Conservation (phyloP, 495 filamentous ascomycete species). For the Durotheca rogersii region DNA sequence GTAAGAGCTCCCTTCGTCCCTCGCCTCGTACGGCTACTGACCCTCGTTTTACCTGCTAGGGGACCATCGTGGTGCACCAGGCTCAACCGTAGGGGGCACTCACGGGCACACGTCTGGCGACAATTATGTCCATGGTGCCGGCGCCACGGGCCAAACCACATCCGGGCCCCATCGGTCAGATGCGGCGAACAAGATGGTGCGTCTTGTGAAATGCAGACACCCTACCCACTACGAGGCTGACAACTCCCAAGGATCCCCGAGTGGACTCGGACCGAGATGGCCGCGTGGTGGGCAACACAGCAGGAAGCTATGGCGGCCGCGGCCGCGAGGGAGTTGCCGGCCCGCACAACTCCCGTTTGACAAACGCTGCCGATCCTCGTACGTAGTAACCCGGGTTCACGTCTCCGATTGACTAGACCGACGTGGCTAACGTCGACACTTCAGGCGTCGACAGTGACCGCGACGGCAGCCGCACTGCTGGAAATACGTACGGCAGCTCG, state of each 20-base stretch:
- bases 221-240: background rate
- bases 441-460: slow-evolving; percentile 44
- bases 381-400: too few relatives aligned
- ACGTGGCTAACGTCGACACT: too few relatives aligned
- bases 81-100: slow-evolving; percentile 32
- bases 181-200: slow-evolving; percentile 52
- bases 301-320: slow-evolving; percentile 27
- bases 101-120: slow-evolving; percentile 29
- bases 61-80: slow-evolving; percentile 31
- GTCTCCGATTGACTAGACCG: too few relatives aligned
- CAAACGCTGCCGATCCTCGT: slow-evolving; percentile 53
- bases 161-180: slow-evolving; percentile 54
- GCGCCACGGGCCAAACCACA: slow-evolving; percentile 32
- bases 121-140: slow-evolving; percentile 29
- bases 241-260: slow-evolving; percentile 42
- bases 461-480: slow-evolving; percentile 42
- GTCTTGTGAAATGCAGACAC: too few relatives aligned
- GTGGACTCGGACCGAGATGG: slow-evolving; percentile 50
- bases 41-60: background rate
- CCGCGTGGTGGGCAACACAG: slow-evolving; percentile 29
- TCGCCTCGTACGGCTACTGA: slow-evolving; percentile 4
- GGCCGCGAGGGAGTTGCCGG: slow-evolving; percentile 29
- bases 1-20: slow-evolving; percentile 16
- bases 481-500: slow-evolving; percentile 37
- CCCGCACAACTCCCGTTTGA: slow-evolving; percentile 37